Conservation (phyloP, 371 early-diverging fungal genomes). For the Apophysomyces trapeziformis region DNA sequence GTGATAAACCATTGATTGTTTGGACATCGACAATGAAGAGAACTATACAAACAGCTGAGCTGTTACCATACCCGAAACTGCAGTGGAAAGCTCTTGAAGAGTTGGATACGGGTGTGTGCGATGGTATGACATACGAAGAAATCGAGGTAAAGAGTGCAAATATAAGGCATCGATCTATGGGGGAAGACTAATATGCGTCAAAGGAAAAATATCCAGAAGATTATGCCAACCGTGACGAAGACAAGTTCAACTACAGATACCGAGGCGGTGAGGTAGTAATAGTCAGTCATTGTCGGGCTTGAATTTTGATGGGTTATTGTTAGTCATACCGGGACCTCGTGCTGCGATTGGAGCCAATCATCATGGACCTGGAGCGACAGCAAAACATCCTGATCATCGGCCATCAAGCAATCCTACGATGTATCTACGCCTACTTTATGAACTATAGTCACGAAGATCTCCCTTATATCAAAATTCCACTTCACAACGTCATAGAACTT, state of each 20-base stretch:
- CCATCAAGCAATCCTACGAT: slow-evolving; percentile 93
- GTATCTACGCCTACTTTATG: slow-evolving; percentile 94
- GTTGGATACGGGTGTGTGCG: slow-evolving; percentile 96
- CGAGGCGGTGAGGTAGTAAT: slow-evolving; percentile 84
- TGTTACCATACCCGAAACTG: slow-evolving; percentile 80
- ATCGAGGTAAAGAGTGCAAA: slow-evolving; percentile 68
- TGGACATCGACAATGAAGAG: slow-evolving; percentile 97
- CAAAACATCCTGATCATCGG: slow-evolving; percentile 95
- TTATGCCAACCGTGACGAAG: slow-evolving; percentile 89
- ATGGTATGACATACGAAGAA: slow-evolving; percentile 98
- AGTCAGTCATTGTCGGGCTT: neutral
- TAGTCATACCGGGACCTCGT: slow-evolving; percentile 80
- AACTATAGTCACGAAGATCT: slow-evolving; percentile 90
- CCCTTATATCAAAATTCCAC: slow-evolving; percentile 96
- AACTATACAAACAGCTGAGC: slow-evolving; percentile 87
- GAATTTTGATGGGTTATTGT: slow-evolving; percentile 1
- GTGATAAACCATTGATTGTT: slow-evolving; percentile 77
- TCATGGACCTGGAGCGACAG: slow-evolving; percentile 98
- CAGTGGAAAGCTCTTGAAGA: slow-evolving; percentile 98
- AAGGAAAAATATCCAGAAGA: slow-evolving; percentile 82
- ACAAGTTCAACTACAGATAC: slow-evolving; percentile 95
- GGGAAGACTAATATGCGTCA: neutral
- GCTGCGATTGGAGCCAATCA: slow-evolving; percentile 73
- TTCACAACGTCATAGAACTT: slow-evolving; percentile 96
- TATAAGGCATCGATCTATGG: neutral